phyloP scores from a whole-genome alignment of 805 yeast species.

The Pichia nakasei region DNA sequence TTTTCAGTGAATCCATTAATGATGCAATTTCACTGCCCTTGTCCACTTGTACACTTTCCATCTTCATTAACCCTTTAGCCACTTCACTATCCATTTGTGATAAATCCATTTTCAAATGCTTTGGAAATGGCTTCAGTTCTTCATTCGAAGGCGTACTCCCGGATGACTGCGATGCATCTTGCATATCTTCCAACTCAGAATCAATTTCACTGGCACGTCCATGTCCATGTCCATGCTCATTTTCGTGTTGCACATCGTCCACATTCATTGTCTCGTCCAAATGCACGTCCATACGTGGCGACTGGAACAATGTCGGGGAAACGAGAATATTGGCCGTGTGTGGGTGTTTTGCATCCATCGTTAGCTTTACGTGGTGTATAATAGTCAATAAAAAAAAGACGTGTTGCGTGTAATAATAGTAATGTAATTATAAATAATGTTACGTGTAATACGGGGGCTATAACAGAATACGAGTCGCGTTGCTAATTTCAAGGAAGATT shows the following conservation, averaged over 20 bases:
- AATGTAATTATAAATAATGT: too few relatives aligned
- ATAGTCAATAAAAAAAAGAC: background rate
- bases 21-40: background rate
- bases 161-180: background rate
- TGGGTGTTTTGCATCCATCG: background rate
- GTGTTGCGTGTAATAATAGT: too few relatives aligned
- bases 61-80: background rate
- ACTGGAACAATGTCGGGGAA: background rate
- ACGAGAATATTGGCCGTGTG: background rate
- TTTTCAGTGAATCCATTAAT: slow-evolving; percentile 5
- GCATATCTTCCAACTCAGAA: background rate
- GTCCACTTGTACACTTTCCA: background rate
- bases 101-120: background rate
- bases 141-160: background rate
- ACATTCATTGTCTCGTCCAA: background rate
- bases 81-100: background rate
- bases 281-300: background rate
- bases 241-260: background rate
- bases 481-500: too few relatives aligned
- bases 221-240: background rate
- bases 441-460: too few relatives aligned
- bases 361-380: too few relatives aligned
- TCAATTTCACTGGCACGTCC: background rate
- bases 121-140: background rate
- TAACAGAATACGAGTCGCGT: too few relatives aligned